Evolutionary conservation across 179 eudicot species (phyloP), one percentile per base, ranked within the genome.

Genomic region (Beta lomatogona): DNA sequence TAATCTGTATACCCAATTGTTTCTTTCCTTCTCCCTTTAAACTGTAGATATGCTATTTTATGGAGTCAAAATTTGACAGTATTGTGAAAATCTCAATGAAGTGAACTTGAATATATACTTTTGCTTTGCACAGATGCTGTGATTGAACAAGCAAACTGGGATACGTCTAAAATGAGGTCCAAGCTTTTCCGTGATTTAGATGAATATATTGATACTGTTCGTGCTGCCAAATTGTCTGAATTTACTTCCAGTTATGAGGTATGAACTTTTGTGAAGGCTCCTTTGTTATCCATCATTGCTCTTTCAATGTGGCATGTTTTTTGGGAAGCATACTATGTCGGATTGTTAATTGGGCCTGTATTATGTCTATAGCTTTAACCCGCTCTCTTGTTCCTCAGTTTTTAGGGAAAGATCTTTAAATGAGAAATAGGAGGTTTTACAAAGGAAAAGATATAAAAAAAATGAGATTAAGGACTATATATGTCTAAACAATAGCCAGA

Each of bases 111-210:
- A 65, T n/a, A 76, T 59, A 21, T 60, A 2, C 58, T 52, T 78
- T 50, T 75, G 72, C 31, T 72, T 76, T 72, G 64, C 41, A 58
- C 89, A 97, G 99, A 94, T 89, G 88, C 93, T 76, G 80, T 85
- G 68, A 90, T 97, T 74, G 86, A 86, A 73, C 97, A 92, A 87
- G 91, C 94, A 36, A 86, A 90, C 81, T 97, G 98, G 97, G 97
- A 97, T 81, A 79, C 95, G 73, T 86, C 94, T 64, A 97, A 90
- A 93, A 92, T 87, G 73, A 85, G 91, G 82, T 94, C 90, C 59
- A 97, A 97, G 85, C 90, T 97, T 79, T 77, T 75, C 80, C 97
- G 97, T 81, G 99, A 97, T 87, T 88, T 97, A 53, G 98, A 94
- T 87, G 92, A 90, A 70, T 91, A 94, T 83, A 81, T 92, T 83